These are phyloP conservation scores for Galerina marginata DNA, from an alignment of 768 basidiomycete genomes.

Conservation along the genomic window DNA sequence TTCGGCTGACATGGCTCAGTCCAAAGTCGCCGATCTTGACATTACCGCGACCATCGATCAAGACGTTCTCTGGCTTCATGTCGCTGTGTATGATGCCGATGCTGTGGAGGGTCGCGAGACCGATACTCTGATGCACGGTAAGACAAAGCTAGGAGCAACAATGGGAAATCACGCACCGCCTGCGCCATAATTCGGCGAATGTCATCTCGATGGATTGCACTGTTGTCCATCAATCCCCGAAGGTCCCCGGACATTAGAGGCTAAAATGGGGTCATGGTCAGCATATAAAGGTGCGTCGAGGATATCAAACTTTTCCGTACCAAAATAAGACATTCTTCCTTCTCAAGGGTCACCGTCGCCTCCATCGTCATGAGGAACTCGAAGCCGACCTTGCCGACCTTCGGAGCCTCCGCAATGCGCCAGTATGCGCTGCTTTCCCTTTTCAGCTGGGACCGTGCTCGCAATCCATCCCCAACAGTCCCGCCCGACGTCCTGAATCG, in stretches of 20 bases:
- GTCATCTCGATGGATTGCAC: not conserved
- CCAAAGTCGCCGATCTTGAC: slow-evolving; percentile 23
- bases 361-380: not conserved
- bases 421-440: not conserved
- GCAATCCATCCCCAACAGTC: not conserved
- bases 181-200: not conserved
- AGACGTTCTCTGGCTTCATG: slow-evolving; percentile 24
- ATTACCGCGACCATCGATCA: slow-evolving; percentile 16
- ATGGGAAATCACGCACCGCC: not conserved
- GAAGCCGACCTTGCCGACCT: not conserved
- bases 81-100: slow-evolving; percentile 24
- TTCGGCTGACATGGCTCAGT: not conserved
- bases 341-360: not conserved
- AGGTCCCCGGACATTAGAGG: not conserved
- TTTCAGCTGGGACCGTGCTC: not conserved
- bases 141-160: too few relatives aligned
- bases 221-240: not conserved
- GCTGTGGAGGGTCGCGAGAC: slow-evolving; percentile 18
- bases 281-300: not conserved
- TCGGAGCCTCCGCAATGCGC: not conserved
- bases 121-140: slow-evolving; percentile 5
- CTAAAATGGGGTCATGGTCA: not conserved
- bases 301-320: not conserved
- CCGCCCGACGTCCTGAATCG: not conserved
- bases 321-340: not conserved